phyloP scores from a whole-genome alignment of 495 filamentous ascomycete genomes.

The Penicillium cinerascens region DNA sequence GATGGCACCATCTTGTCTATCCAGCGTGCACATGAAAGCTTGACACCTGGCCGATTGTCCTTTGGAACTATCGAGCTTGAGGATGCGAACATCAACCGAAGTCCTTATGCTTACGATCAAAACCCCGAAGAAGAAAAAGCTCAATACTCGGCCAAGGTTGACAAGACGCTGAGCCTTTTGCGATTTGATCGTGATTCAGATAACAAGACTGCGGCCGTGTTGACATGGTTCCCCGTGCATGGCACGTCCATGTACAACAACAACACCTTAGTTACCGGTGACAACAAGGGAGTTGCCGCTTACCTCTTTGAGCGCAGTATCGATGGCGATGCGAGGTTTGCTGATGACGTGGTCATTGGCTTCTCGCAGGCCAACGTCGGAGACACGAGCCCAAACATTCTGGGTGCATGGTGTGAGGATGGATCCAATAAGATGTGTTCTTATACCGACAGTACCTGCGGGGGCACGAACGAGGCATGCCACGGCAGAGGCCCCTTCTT shows the following conservation, averaged over 20 bases:
- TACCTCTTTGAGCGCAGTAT: slow-evolving; percentile 77
- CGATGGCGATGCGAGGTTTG: slow-evolving; percentile 45
- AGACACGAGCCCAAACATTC: slow-evolving; percentile 85
- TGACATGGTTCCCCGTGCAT: slow-evolving; percentile 94
- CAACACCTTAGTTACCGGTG: slow-evolving; percentile 86
- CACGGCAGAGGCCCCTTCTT: slow-evolving; percentile 86
- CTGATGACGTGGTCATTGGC: slow-evolving; percentile 77
- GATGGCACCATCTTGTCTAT: slow-evolving; percentile 83
- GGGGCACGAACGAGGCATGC: slow-evolving; percentile 69
- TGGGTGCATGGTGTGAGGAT: slow-evolving; percentile 80
- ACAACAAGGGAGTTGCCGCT: slow-evolving; percentile 96
- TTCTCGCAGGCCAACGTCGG: slow-evolving; percentile 96
- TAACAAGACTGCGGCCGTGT: slow-evolving; percentile 67
- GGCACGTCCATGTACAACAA: slow-evolving; percentile 91
- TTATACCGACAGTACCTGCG: slow-evolving; percentile 78
- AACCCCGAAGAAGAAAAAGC: slow-evolving; percentile 80
- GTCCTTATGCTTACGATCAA: slow-evolving; percentile 83
- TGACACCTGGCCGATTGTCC: slow-evolving; percentile 67
- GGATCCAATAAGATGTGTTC: slow-evolving; percentile 62
- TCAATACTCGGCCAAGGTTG: slow-evolving; percentile 71
- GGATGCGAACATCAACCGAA: slow-evolving; percentile 88
- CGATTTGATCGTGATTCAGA: slow-evolving; percentile 72
- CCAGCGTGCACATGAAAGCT: slow-evolving; percentile 70
- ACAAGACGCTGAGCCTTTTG: slow-evolving; percentile 81
- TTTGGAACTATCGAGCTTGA: slow-evolving; percentile 69